These are phyloP conservation scores for Rutstroemia sp. DNA, from an alignment of 2,329 filamentous ascomycete species.

Conservation along the genomic window DNA sequence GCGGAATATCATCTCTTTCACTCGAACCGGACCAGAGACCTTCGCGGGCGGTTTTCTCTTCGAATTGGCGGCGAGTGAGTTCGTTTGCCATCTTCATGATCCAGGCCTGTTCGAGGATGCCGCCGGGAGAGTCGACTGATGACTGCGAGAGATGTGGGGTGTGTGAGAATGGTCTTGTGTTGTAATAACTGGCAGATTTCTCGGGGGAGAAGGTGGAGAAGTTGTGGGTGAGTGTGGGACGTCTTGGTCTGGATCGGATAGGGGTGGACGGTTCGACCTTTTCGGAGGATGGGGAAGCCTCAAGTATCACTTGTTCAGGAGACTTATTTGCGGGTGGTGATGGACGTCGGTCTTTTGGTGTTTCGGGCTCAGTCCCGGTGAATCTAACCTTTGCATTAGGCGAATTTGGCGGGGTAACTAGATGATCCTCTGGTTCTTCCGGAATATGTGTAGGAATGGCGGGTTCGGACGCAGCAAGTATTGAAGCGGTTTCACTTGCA, in stretches of 20 bases:
- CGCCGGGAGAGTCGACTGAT: conserved; percentile 15
- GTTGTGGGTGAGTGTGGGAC: conserved; percentile 9
- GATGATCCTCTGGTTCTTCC: conserved; percentile 52
- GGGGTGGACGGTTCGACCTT: conserved; percentile 14
- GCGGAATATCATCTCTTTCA: conserved; percentile 45
- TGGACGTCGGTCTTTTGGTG: conserved; percentile 23
- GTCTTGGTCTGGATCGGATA: conserved; percentile 13
- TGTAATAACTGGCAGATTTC: conserved; percentile 12
- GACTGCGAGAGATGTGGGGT: conserved; percentile 15
- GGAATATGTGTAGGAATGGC: conserved; percentile 48
- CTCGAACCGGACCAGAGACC: conserved; percentile 35
- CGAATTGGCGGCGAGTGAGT: conserved; percentile 78
- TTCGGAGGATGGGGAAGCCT: conserved; percentile 11
- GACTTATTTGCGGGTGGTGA: not conserved
- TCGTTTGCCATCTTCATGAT: conserved; percentile 91
- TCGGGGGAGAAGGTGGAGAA: conserved; percentile 16
- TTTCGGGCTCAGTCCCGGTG: conserved; percentile 31
- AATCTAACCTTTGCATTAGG: conserved; percentile 34
- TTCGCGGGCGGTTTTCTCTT: conserved; percentile 59
- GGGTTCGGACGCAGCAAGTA: conserved; percentile 54
- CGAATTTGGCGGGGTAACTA: conserved; percentile 43
- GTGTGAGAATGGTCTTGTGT: conserved; percentile 9
- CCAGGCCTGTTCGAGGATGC: conserved; percentile 56
- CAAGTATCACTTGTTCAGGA: conserved; percentile 15
- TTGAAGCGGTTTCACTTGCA: conserved; percentile 41